Conservation (phyloP, 768 basidiomycete species). For the Pisolithus albus region DNA sequence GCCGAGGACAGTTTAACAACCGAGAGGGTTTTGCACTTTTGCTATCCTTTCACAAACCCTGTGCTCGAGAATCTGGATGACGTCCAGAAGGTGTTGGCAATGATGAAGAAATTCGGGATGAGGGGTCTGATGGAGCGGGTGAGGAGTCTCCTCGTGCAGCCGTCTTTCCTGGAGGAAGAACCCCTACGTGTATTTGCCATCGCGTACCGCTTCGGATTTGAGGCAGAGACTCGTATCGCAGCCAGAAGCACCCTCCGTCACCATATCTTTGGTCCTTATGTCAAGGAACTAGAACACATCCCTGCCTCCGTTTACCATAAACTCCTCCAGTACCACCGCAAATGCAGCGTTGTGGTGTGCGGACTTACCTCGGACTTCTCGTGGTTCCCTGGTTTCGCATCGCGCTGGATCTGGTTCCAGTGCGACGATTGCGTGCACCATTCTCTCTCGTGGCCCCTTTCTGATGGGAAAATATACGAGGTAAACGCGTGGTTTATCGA, state of each 20-base stretch:
- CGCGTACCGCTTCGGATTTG: slow-evolving; percentile 31
- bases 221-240: slow-evolving; percentile 29
- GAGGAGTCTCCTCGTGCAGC: slow-evolving; percentile 20
- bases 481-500: slow-evolving; percentile 31
- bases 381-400: slow-evolving; percentile 31
- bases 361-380: slow-evolving; percentile 30
- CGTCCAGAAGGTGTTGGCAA: slow-evolving; percentile 28
- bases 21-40: slow-evolving; percentile 28
- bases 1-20: slow-evolving; percentile 28
- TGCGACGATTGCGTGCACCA: slow-evolving; percentile 32
- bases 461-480: slow-evolving; percentile 31
- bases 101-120: slow-evolving; percentile 37
- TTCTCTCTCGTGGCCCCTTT: slow-evolving; percentile 27
- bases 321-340: slow-evolving; percentile 31
- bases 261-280: slow-evolving; percentile 29
- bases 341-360: slow-evolving; percentile 24
- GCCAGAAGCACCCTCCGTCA: slow-evolving; percentile 29
- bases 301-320: slow-evolving; percentile 31
- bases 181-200: slow-evolving; percentile 35
- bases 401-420: slow-evolving; percentile 35
- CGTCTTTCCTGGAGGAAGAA: slow-evolving; percentile 21
- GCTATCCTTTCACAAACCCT: slow-evolving; percentile 32
- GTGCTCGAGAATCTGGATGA: slow-evolving; percentile 27
- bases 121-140: slow-evolving; percentile 24
- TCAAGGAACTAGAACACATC: slow-evolving; percentile 33